These are phyloP conservation scores for Eurotiales sp. DNA, from an alignment of 2,329 filamentous ascomycete species.

Conservation along the genomic window DNA sequence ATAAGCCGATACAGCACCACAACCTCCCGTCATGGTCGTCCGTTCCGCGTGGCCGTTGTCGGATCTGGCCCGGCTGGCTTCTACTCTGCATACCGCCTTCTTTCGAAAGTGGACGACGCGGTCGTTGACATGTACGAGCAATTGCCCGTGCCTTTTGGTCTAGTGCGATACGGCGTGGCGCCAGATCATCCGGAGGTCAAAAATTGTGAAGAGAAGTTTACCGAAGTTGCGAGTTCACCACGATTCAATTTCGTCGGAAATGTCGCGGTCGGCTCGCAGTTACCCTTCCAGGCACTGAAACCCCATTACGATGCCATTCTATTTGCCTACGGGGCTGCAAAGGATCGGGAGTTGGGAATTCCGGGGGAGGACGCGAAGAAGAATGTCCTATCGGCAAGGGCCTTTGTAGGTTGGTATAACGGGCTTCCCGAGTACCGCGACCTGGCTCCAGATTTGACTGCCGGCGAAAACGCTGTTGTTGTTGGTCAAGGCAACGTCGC, in stretches of 20 bases:
- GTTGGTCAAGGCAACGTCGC: slow-evolving; percentile 97
- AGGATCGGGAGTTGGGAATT: slow-evolving; percentile 74
- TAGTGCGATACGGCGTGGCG: slow-evolving; percentile 93
- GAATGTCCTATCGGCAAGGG: slow-evolving; percentile 77
- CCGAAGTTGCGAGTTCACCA: slow-evolving; percentile 76
- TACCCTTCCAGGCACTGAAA: slow-evolving; percentile 66
- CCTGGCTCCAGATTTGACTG: slow-evolving; percentile 68
- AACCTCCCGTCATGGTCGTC: slow-evolving; percentile 38
- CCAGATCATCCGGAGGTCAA: slow-evolving; percentile 98
- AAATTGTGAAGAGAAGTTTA: slow-evolving; percentile 95
- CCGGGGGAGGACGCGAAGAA: slow-evolving; percentile 68
- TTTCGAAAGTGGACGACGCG: slow-evolving; percentile 68
- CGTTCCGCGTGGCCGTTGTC: slow-evolving; percentile 78
- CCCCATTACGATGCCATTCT: slow-evolving; percentile 88
- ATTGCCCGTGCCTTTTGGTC: slow-evolving; percentile 84
- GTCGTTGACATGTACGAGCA: slow-evolving; percentile 95
- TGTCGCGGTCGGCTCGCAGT: slow-evolving; percentile 66
- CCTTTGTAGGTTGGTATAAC: slow-evolving; percentile 99
- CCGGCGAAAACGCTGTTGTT: slow-evolving; percentile 77
- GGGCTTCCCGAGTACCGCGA: slow-evolving; percentile 77
- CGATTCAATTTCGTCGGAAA: slow-evolving; percentile 92
- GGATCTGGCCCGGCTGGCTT: slow-evolving; percentile 95
- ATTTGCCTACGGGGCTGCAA: slow-evolving; percentile 86
- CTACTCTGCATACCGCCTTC: slow-evolving; percentile 83
- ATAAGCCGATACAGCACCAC: slow-evolving; percentile 21